Percentiles rank a stretch among this genome's conserved stretches.
phyloP scores from a whole-genome alignment of 2,329 filamentous ascomycete species.

The Raffaelea ambrosiae region DNA sequence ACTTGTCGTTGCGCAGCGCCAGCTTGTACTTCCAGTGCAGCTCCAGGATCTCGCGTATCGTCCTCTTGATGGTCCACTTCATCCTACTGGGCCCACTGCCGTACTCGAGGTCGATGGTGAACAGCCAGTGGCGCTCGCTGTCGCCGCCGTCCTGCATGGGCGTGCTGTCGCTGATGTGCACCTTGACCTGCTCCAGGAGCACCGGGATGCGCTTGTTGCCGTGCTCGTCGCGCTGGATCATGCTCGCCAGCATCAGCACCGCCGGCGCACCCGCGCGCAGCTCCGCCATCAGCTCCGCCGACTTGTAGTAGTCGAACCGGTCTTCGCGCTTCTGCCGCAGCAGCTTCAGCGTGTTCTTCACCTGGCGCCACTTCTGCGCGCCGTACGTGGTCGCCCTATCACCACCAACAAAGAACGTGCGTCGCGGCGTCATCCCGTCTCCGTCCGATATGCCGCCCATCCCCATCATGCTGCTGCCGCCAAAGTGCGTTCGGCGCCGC shows the following conservation, averaged over 20 bases:
- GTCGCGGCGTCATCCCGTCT: constrained; percentile 46
- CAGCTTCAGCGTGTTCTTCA: constrained; percentile 80
- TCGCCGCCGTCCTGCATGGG: constrained; percentile 56
- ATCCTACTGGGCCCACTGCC: constrained; percentile 91
- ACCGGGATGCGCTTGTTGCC: constrained; percentile 93
- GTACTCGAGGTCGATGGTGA: constrained; percentile 90
- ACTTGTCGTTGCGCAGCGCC: constrained; percentile 73
- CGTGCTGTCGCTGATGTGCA: constrained; percentile 73
- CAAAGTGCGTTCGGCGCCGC: constrained; percentile 57
- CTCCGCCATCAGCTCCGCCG: constrained; percentile 92
- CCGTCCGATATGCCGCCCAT: constrained; percentile 51
- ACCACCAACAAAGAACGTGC: constrained; percentile 46
- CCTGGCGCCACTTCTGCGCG: constrained; percentile 82
- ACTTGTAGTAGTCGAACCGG: constrained; percentile 87
- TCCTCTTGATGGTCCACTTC: constrained; percentile 89
- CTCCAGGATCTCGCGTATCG: constrained; percentile 82
- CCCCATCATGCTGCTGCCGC: constrained; percentile 34
- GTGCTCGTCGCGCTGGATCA: constrained; percentile 96
- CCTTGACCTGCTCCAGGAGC: constrained; percentile 86
- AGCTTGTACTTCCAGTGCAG: constrained; percentile 91
- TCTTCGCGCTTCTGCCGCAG: constrained; percentile 78
- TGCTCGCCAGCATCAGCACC: constrained; percentile 88
- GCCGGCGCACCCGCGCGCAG: constrained; percentile 86
- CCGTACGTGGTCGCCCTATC: constrained; percentile 66
- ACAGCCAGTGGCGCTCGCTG: constrained; percentile 68